Conservation (phyloP, 352 stramenopile species). For the Pythium chondricola region DNA sequence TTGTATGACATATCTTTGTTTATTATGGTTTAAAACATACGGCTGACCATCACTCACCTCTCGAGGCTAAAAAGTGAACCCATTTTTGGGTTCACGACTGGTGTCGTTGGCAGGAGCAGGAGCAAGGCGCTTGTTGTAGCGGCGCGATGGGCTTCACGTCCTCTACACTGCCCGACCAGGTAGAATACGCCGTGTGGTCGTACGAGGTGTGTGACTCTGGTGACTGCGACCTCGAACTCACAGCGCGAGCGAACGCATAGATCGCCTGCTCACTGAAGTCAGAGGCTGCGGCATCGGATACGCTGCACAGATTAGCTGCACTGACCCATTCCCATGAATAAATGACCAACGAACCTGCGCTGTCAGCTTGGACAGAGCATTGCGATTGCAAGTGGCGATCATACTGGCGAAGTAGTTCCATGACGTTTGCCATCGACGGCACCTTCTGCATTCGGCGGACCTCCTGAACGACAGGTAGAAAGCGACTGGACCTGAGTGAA, state of each 20-base stretch:
- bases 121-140: neutral
- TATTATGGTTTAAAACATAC: too few species aligned
- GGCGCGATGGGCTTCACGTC: neutral
- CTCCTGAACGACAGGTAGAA: neutral
- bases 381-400: neutral
- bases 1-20: too few species aligned
- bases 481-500: slow-evolving; percentile 9
- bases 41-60: neutral
- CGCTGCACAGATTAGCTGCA: neutral
- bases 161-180: neutral
- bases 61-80: slow-evolving; percentile 3
- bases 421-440: neutral
- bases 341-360: neutral
- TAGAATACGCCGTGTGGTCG: neutral
- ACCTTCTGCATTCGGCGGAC: neutral
- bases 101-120: too few species aligned
- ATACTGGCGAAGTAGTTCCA: slow-evolving; percentile 3
- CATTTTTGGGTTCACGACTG: too few species aligned
- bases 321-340: slow-evolving; percentile 1
- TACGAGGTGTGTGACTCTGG: neutral
- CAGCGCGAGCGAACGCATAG: slow-evolving; percentile 8
- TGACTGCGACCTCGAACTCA: neutral
- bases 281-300: neutral
- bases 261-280: slow-evolving; percentile 11
- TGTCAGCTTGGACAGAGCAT: neutral